Evolutionary conservation across 441 rosid genomes (phyloP).

Genomic region (Euphorbia corollata): DNA sequence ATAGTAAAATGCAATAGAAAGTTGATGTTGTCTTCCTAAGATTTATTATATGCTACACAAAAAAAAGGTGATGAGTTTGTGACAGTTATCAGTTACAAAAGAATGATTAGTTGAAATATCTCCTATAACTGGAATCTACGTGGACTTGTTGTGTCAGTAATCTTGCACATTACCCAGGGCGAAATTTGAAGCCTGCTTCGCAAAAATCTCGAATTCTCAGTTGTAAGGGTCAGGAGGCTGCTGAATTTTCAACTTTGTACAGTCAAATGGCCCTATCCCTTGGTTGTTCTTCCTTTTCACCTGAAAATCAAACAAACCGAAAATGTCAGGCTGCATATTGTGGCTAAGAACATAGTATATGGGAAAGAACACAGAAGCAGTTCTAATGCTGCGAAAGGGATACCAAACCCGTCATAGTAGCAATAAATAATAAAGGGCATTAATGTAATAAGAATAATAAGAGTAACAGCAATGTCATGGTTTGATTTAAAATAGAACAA

Average conservation of each 20-base stretch:
- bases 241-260: conserved; percentile 65
- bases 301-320: conserved; percentile 33
- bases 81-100: conserved; percentile 26
- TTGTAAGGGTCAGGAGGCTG: conserved; percentile 32
- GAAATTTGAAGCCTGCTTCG: conserved; percentile 7
- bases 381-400: no score
- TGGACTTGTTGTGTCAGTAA: conserved; percentile 32
- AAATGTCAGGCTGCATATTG: no score
- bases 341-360: no score
- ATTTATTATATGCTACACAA: neutral
- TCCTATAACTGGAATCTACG: conserved; percentile 24
- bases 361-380: no score
- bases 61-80: neutral
- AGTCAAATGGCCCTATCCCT: conserved; percentile 81
- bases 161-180: conserved; percentile 57
- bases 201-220: conserved; percentile 18
- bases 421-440: no score
- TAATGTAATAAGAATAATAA: no score
- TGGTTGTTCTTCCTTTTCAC: conserved; percentile 64
- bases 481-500: no score
- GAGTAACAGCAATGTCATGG: no score
- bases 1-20: no score
- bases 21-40: neutral
- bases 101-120: conserved; percentile 30
- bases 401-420: no score